Conservation (phyloP, 2,329 filamentous ascomycete genomes). For the Epicoccum sorghinum region DNA sequence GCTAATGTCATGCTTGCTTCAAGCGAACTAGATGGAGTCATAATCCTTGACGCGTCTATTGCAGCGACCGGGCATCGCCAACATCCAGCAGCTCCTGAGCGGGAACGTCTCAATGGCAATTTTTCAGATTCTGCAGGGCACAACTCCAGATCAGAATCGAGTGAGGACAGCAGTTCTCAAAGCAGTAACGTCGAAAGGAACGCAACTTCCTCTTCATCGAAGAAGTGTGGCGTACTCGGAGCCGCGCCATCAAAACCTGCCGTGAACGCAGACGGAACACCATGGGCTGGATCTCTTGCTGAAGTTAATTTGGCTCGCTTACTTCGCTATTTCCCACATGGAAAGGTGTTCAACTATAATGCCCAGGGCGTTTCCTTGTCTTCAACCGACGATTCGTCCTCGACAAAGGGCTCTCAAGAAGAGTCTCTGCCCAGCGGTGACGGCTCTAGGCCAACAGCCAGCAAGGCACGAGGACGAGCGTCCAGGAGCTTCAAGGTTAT, state of each 20-base stretch:
- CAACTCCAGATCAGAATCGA: constrained; percentile 23
- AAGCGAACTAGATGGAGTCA: constrained; percentile 41
- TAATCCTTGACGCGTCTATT: constrained; percentile 44
- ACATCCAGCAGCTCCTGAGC: constrained; percentile 10
- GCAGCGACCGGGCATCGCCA: constrained; percentile 28
- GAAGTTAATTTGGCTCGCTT: constrained; percentile 32
- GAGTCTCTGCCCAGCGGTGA: too few species aligned
- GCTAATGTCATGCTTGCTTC: constrained; percentile 42
- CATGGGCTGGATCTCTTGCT: constrained; percentile 12
- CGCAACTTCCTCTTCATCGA: constrained; percentile 6
- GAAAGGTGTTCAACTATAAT: constrained; percentile 35
- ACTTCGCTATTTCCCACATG: constrained; percentile 31
- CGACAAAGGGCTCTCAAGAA: neutral
- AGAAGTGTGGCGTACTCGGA: constrained; percentile 34
- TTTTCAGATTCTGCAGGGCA: constrained; percentile 9
- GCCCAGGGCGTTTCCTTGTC: constrained; percentile 23
- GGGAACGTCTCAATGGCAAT: neutral
- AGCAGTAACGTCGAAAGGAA: neutral
- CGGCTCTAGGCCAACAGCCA: too few species aligned
- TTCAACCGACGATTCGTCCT: constrained; percentile 27
- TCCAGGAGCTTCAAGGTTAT: constrained; percentile 53
- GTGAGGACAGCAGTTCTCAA: constrained; percentile 22
- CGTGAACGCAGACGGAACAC: constrained; percentile 3
- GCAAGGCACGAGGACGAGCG: neutral
- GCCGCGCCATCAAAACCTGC: constrained; percentile 17